Evolutionary conservation across 2,329 filamentous ascomycete genomes (phyloP).

Genomic region (Neonectria ditissima): DNA sequence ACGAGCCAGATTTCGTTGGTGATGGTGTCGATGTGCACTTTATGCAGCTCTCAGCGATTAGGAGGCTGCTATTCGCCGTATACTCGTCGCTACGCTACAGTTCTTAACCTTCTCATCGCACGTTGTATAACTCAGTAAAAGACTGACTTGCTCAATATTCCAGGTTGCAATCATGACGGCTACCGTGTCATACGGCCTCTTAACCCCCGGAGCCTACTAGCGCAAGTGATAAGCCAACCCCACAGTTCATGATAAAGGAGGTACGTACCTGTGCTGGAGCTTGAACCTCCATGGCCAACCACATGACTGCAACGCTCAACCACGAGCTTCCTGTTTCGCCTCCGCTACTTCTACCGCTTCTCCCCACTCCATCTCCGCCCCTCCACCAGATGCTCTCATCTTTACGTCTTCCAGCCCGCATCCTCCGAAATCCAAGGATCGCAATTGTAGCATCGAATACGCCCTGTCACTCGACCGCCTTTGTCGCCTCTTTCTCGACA

Average conservation of each 20-base stretch:
- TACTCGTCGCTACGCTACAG: rapidly evolving
- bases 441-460: slow-evolving; percentile 22
- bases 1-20: background rate
- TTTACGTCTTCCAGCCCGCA: slow-evolving; percentile 32
- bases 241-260: slow-evolving; percentile 30
- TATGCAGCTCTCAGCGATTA: background rate
- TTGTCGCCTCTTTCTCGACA: slow-evolving; percentile 44
- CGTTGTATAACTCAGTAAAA: background rate
- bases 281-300: slow-evolving; percentile 18
- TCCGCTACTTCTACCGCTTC: slow-evolving; percentile 22
- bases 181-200: background rate
- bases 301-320: slow-evolving; percentile 22
- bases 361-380: slow-evolving; percentile 16
- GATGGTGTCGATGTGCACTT: background rate
- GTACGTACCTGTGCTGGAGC: slow-evolving; percentile 24
- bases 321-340: slow-evolving; percentile 27
- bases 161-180: background rate
- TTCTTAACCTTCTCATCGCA: background rate
- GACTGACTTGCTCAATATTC: background rate
- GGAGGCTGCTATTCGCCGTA: background rate
- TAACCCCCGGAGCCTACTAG: background rate
- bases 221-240: background rate
- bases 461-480: slow-evolving; percentile 5
- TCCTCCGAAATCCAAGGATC: slow-evolving; percentile 25
- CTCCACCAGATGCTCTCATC: slow-evolving; percentile 37